Percentiles rank a stretch among this genome's conserved stretches.
These are phyloP conservation scores for Medicago arabica DNA, from an alignment of 306 rosid genomes.

Conservation along the genomic window DNA sequence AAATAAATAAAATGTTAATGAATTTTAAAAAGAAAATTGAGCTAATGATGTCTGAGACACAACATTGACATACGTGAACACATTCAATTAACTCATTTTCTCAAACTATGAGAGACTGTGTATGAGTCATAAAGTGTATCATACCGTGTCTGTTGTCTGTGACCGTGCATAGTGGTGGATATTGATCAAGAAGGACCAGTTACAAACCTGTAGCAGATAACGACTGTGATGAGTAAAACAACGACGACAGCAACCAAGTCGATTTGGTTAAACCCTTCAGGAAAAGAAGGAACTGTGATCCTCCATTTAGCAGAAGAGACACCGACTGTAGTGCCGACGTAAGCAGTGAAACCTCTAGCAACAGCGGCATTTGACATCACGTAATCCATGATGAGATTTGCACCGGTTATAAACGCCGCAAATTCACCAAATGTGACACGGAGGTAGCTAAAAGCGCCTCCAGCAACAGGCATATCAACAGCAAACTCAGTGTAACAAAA, in stretches of 20 bases:
- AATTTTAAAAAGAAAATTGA: neutral
- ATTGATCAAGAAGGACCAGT: neutral
- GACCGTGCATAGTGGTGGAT: no score
- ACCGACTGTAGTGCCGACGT: slow-evolving; percentile 73
- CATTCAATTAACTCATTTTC: no score
- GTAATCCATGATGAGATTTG: slow-evolving; percentile 85
- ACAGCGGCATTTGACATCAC: slow-evolving; percentile 99
- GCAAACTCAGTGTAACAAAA: slow-evolving; percentile 98
- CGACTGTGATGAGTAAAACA: slow-evolving; percentile 63
- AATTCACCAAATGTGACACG: slow-evolving; percentile 95
- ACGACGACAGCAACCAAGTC: slow-evolving; percentile 80
- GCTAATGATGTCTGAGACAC: neutral
- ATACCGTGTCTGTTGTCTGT: no score
- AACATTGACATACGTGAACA: no score
- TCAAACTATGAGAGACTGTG: no score
- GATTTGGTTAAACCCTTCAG: slow-evolving; percentile 69
- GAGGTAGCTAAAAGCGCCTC: slow-evolving; percentile 97
- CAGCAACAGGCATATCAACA: slow-evolving; percentile 94
- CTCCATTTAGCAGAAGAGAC: slow-evolving; percentile 78
- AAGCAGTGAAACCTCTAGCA: slow-evolving; percentile 70
- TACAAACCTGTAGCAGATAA: slow-evolving; percentile 81
- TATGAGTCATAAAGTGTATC: no score
- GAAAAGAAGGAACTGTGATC: slow-evolving; percentile 59
- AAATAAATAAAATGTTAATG: neutral
- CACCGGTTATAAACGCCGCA: slow-evolving; percentile 84